Evolutionary conservation across 164 flowering plant species (phyloP), one percentile per base, ranked within the genome.

Genomic region (Vitis rotundifolia): DNA sequence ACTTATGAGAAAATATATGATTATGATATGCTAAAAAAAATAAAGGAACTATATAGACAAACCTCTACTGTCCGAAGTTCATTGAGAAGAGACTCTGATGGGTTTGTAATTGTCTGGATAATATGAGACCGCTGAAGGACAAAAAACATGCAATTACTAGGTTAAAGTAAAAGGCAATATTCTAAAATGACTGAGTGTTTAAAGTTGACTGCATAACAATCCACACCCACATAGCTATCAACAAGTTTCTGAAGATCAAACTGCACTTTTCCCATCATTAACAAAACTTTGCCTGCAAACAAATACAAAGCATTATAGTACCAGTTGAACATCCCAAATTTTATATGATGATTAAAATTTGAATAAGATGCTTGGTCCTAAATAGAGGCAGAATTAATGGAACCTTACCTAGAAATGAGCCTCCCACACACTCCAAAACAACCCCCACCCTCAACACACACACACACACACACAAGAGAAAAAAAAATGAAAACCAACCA

Each of bases 1-100:
- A 37, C 7, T 37, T 37, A 37, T 3, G 44, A 37, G 44, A 37
- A 37, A 37, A 37, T 37, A 37, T 37, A 37, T 3, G 7, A 37
- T 3, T 37, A 37, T 37, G 44, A 37, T 37, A 47, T 18, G 3
- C 58, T 22, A 62, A 68, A 66, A 68, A 28, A 53, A 48, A 61
- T n/a, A 49, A 66, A n/a, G 29, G 8, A 63, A 44, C 49, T 2
- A 55, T 15, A 66, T 22, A 50, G 47, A 76, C 89, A 67, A 71
- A 90, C 95, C 95, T 90, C 93, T 69, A 90, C 92, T 28, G 86
- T 88, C 60, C 86, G 84, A 59, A 90, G 90, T 79, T 90, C 91
- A 75, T 79, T 84, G 37, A 90, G 89, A 72, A 88, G 87, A 70
- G 91, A 90, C 70, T 90, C 95, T 26, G 95, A 88, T 54, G 95